Percentiles rank a stretch among this genome's conserved stretches.
Evolutionary conservation across 148 eudicot species (phyloP).

Genomic region (Linanthus parryae): DNA sequence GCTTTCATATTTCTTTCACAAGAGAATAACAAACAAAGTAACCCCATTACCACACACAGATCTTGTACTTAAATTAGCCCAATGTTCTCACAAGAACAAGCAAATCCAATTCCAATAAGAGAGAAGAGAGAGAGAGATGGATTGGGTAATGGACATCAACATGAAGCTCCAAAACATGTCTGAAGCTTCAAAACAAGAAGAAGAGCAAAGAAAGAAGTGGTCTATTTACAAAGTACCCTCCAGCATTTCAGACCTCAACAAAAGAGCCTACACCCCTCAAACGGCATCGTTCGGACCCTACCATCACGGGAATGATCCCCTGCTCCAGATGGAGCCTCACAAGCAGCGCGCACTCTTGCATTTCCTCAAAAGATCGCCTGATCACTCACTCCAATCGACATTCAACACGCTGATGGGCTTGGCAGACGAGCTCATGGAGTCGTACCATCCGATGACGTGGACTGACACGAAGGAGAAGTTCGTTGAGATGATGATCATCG

Average conservation of each 20-base stretch:
- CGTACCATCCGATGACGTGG: constrained; percentile 25
- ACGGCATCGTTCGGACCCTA: constrained; percentile 39
- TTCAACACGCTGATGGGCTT: constrained; percentile 8
- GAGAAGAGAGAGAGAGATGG: neutral
- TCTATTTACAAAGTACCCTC: constrained; percentile 31
- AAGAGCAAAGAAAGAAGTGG: constrained; percentile 19
- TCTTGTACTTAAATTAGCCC: too few species aligned
- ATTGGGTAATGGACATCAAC: constrained; percentile 10
- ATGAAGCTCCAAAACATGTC: constrained; percentile 4
- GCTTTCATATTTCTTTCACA: too few species aligned
- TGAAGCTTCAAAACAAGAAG: constrained; percentile 4
- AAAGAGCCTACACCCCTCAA: constrained; percentile 31
- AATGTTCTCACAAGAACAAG: too few species aligned
- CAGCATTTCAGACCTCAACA: constrained; percentile 21
- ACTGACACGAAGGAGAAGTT: constrained; percentile 12
- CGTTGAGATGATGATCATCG: constrained; percentile 32
- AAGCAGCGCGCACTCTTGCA: constrained; percentile 30
- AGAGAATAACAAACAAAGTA: too few species aligned
- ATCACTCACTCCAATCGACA: constrained; percentile 5
- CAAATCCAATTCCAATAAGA: too few species aligned
- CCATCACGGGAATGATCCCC: constrained; percentile 20
- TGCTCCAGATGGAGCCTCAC: constrained; percentile 30
- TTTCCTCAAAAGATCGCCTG: constrained; percentile 36
- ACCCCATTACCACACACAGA: too few species aligned
- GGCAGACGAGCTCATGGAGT: constrained; percentile 18